A percentile compares a stretch with the other conserved stretches of the same genome.
Evolutionary conservation across 2,329 filamentous ascomycete genomes (phyloP).

Genomic region (Trichoderma endophyticum): DNA sequence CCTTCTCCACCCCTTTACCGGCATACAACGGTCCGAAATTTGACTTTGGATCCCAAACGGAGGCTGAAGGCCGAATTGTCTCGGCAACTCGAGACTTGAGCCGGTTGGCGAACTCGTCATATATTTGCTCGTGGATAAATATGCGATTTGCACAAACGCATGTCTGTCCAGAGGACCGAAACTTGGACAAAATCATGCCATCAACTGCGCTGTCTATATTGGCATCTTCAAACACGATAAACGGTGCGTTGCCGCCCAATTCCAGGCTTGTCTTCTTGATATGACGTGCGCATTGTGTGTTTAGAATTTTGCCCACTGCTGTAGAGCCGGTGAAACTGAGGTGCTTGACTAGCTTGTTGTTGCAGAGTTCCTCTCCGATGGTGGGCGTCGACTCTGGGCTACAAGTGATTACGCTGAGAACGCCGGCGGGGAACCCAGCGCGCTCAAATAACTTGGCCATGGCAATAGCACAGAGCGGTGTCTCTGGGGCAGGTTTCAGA

Average conservation of each 20-base stretch:
- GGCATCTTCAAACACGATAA: slow-evolving; percentile 75
- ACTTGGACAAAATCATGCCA: slow-evolving; percentile 63
- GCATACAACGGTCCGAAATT: slow-evolving; percentile 66
- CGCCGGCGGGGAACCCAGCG: slow-evolving; percentile 64
- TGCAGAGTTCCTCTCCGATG: slow-evolving; percentile 63
- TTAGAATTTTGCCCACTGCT: slow-evolving; percentile 30
- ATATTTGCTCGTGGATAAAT: slow-evolving; percentile 69
- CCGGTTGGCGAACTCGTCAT: slow-evolving; percentile 57
- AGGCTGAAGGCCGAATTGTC: slow-evolving; percentile 60
- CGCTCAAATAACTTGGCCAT: slow-evolving; percentile 63
- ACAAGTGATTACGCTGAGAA: slow-evolving; percentile 58
- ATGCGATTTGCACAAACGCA: slow-evolving; percentile 82
- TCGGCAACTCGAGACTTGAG: neutral
- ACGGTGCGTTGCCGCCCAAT: slow-evolving; percentile 48
- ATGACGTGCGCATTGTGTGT: no score
- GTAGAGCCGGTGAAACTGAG: slow-evolving; percentile 69
- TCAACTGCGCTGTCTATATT: slow-evolving; percentile 65
- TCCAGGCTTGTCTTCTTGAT: no score
- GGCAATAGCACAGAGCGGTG: slow-evolving; percentile 68
- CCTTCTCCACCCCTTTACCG: slow-evolving; percentile 52
- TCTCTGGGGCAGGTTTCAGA: slow-evolving; percentile 66
- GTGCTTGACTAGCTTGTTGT: slow-evolving; percentile 62
- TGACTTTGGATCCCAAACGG: slow-evolving; percentile 52
- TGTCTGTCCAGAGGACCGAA: slow-evolving; percentile 85
- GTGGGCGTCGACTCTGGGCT: slow-evolving; percentile 61